Conservation (phyloP, 352 stramenopile genomes). For the Discostella stelligera region DNA sequence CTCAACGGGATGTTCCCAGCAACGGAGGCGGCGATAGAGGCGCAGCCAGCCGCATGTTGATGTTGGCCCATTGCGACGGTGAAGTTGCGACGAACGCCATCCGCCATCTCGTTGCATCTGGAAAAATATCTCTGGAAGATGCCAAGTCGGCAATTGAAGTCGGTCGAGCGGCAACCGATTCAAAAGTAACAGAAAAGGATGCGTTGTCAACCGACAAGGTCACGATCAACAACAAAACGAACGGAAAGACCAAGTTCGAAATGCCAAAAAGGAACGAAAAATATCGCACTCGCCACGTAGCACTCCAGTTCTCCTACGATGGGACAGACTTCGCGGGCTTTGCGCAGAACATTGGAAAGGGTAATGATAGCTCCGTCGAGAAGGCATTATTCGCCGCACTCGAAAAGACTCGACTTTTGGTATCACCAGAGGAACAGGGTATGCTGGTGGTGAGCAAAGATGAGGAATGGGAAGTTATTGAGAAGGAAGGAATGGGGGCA, state of each 20-base stretch:
- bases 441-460: conserved; percentile 12
- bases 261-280: conserved; percentile 14
- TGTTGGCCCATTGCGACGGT: background rate
- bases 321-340: conserved; percentile 72
- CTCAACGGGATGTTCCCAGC: background rate
- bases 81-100: conserved; percentile 6
- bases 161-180: background rate
- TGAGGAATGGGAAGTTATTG: conserved; percentile 2
- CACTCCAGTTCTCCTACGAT: conserved; percentile 80
- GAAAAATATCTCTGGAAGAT: conserved; percentile 35
- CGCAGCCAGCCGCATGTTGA: background rate
- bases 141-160: conserved; percentile 8
- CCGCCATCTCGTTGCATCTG: conserved; percentile 17
- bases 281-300: conserved; percentile 66
- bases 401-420: conserved; percentile 88
- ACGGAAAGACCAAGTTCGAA: background rate
- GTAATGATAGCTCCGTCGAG: conserved; percentile 91
- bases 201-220: background rate
- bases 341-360: conserved; percentile 82
- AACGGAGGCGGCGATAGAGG: background rate
- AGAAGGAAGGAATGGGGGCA: background rate
- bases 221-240: background rate
- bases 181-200: background rate
- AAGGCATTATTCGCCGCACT: conserved; percentile 91
- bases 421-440: conserved; percentile 58